phyloP scores from a whole-genome alignment of 495 filamentous ascomycete species.

The Parathielavia appendiculata region DNA sequence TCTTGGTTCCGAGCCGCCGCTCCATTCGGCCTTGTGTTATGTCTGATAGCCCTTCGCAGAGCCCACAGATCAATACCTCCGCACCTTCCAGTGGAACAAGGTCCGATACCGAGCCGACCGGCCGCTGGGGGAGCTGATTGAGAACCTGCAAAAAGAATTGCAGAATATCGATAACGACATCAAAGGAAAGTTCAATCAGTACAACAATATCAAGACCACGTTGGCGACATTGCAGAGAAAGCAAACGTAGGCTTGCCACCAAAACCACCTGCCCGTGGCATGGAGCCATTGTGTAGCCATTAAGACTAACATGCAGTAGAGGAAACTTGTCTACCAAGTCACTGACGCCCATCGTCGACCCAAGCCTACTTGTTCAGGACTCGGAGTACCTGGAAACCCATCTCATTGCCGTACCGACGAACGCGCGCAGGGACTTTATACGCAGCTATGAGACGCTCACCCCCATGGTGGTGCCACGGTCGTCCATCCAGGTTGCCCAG shows the following conservation, averaged over 20 bases:
- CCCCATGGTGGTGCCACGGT: constrained; percentile 82
- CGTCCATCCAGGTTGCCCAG: constrained; percentile 64
- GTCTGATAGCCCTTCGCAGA: constrained; percentile 46
- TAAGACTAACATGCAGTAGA: constrained; percentile 40
- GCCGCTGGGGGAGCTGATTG: constrained; percentile 76
- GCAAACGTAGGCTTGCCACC: constrained; percentile 52
- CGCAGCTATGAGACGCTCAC: constrained; percentile 81
- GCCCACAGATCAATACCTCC: constrained; percentile 87
- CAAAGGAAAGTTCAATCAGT: constrained; percentile 85
- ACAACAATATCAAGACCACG: constrained; percentile 81
- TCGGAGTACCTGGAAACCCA: constrained; percentile 97
- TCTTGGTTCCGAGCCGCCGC: background rate
- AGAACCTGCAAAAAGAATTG: constrained; percentile 83
- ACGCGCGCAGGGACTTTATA: constrained; percentile 76
- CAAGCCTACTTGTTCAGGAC: constrained; percentile 70
- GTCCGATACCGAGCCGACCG: constrained; percentile 93
- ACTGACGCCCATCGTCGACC: constrained; percentile 79
- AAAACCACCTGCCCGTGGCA: background rate
- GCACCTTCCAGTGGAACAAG: constrained; percentile 90
- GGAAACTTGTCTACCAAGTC: constrained; percentile 94
- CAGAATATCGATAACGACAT: constrained; percentile 88
- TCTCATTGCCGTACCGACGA: constrained; percentile 77
- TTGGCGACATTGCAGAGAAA: constrained; percentile 74
- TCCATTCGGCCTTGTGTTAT: constrained; percentile 8
- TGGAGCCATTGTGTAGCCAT: background rate